Conservation (phyloP, 2,329 filamentous ascomycete genomes). For the Colletotrichum navitas region DNA sequence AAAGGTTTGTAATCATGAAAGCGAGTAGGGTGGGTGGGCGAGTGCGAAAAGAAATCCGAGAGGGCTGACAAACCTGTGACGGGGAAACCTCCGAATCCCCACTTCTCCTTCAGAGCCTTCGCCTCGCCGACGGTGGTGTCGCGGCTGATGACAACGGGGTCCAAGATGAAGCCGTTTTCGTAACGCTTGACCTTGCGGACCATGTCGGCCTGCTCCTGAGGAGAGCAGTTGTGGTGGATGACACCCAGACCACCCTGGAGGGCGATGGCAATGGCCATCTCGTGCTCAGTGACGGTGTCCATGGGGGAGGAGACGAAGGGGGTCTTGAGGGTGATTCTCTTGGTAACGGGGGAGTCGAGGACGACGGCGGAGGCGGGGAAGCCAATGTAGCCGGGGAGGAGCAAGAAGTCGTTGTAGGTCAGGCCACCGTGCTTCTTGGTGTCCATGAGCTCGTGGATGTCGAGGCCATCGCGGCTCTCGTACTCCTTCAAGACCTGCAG, state of each 20-base stretch:
- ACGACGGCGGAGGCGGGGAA: constrained; percentile 91
- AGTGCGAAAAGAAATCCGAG: constrained; percentile 19
- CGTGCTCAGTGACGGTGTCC: constrained; percentile 99
- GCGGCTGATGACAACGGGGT: constrained; percentile 91
- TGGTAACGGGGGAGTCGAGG: constrained; percentile 93
- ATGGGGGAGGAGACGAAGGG: constrained; percentile 98
- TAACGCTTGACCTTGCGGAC: constrained; percentile 99
- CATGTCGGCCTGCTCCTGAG: constrained; percentile 98
- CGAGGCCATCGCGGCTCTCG: constrained; percentile 84
- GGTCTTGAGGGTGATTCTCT: constrained; percentile 95
- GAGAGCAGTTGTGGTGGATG: constrained; percentile 99
- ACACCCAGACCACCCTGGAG: constrained; percentile 90
- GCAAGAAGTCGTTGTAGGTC: constrained; percentile 98
- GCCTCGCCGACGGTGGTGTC: constrained; percentile 91
- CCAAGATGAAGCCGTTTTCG: constrained; percentile 98
- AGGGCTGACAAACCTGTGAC: constrained; percentile 85
- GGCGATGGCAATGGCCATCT: constrained; percentile 99
- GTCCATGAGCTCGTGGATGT: constrained; percentile 88
- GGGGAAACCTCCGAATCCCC: constrained; percentile 98
- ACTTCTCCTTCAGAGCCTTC: constrained; percentile 93
- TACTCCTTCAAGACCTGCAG: constrained; percentile 87
- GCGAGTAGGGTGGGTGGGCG: constrained; percentile 42
- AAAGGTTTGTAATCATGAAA: constrained; percentile 84
- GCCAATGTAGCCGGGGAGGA: constrained; percentile 97
- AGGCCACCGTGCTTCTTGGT: constrained; percentile 92